Percentiles rank a stretch among this genome's conserved stretches.
These are phyloP conservation scores for Claviceps lovelessii DNA, from an alignment of 2,329 filamentous ascomycete genomes.

Conservation along the genomic window DNA sequence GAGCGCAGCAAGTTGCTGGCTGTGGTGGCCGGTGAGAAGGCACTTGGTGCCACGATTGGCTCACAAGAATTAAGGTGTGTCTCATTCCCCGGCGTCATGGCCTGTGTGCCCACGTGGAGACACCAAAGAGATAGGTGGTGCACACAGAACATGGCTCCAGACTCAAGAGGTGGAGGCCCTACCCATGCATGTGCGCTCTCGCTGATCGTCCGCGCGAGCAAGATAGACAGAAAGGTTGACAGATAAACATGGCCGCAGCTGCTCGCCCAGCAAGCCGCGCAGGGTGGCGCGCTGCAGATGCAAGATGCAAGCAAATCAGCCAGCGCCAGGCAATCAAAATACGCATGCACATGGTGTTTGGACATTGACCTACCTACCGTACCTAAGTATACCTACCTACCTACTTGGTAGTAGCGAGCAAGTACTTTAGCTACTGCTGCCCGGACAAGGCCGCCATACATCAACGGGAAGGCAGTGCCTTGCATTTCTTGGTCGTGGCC, in stretches of 20 bases:
- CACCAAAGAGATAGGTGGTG: background rate
- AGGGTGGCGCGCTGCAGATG: background rate
- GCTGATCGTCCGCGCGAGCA: background rate
- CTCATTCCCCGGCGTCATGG: background rate
- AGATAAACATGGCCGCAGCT: background rate
- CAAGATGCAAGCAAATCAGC: constrained; percentile 1
- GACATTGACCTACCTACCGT: background rate
- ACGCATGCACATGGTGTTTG: background rate
- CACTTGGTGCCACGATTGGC: background rate
- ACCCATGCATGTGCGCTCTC: background rate
- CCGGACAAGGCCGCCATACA: background rate
- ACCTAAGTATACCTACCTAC: no score
- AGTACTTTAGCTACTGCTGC: background rate
- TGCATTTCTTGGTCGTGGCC: background rate
- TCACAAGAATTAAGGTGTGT: background rate
- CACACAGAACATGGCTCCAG: background rate
- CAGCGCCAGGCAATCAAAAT: background rate
- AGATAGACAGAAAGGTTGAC: background rate
- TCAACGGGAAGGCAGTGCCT: background rate
- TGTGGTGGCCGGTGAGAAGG: constrained; percentile 1
- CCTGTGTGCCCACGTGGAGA: constrained; percentile 4
- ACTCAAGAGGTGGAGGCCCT: background rate
- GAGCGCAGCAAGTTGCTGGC: background rate
- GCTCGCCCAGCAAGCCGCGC: background rate
- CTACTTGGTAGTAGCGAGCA: no score